phyloP scores from a whole-genome alignment of 305 asterid species.

The Ruellia speciosa region DNA sequence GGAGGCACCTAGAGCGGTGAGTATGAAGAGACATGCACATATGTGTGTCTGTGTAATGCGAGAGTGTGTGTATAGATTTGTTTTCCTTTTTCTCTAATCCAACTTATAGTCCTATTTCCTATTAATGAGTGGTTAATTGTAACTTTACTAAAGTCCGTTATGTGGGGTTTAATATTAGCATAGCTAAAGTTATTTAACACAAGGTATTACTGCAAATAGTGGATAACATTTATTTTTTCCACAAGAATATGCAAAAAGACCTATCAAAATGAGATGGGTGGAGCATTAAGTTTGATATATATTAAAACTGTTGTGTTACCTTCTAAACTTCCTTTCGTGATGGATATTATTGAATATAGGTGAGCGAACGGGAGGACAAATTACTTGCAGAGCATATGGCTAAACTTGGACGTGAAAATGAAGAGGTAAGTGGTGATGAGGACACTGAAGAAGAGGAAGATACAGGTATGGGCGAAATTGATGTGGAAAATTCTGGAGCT shows the following conservation, averaged over 20 bases:
- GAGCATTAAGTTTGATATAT: too few species aligned
- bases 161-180: too few species aligned
- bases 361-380: constrained; percentile 93
- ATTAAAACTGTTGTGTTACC: background rate
- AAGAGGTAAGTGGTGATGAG: constrained; percentile 85
- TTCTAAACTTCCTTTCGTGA: background rate
- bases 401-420: constrained; percentile 60
- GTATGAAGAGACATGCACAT: constrained; percentile 1
- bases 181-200: too few species aligned
- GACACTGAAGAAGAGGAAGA: constrained; percentile 92
- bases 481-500: constrained; percentile 39
- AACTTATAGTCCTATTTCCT: too few species aligned
- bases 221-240: too few species aligned
- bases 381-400: constrained; percentile 77
- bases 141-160: background rate
- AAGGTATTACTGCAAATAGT: too few species aligned
- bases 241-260: too few species aligned
- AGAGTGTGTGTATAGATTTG: too few species aligned
- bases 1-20: constrained; percentile 92
- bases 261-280: too few species aligned
- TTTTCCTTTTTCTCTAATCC: too few species aligned
- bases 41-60: background rate
- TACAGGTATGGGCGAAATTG: constrained; percentile 90
- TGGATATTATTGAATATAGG: constrained; percentile 29
- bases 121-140: too few species aligned